Conservation (phyloP, 495 filamentous ascomycete species). For the Aspergillus funiculosus region DNA sequence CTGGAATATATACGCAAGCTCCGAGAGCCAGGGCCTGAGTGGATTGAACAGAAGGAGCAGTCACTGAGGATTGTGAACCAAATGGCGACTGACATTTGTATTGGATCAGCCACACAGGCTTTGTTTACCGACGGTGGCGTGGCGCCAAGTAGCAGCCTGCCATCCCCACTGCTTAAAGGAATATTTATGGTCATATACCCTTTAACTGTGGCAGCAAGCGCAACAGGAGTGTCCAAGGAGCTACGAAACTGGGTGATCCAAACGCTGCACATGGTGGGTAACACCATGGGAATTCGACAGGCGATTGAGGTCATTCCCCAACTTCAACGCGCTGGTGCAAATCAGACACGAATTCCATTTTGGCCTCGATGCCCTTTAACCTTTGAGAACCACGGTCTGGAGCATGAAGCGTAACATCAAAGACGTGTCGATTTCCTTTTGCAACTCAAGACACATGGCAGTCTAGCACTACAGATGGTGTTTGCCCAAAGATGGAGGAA, state of each 20-base stretch:
- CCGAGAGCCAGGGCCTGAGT: background rate
- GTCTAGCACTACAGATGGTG: no score
- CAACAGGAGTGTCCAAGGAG: slow-evolving; percentile 2
- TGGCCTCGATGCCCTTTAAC: background rate
- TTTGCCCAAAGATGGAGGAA: no score
- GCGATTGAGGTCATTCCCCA: slow-evolving; percentile 6
- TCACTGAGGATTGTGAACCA: slow-evolving; percentile 2
- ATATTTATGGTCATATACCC: slow-evolving; percentile 6
- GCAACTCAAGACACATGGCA: no score
- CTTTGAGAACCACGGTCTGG: background rate
- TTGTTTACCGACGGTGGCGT: background rate
- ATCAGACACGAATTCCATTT: background rate
- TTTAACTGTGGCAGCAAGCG: slow-evolving; percentile 1
- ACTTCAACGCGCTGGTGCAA: slow-evolving; percentile 1
- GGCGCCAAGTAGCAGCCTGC: background rate
- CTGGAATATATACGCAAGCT: slow-evolving; percentile 3
- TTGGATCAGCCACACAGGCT: slow-evolving; percentile 3
- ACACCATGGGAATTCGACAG: slow-evolving; percentile 1
- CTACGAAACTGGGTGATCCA: slow-evolving; percentile 3
- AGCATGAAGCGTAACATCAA: no score
- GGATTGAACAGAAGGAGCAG: background rate
- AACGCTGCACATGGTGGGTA: background rate
- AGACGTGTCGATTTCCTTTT: no score
- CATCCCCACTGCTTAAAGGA: background rate
- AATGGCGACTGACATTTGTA: slow-evolving; percentile 6